Evolutionary conservation across 106 monocot genomes (phyloP).

Genomic region (Triglochin maritima): DNA sequence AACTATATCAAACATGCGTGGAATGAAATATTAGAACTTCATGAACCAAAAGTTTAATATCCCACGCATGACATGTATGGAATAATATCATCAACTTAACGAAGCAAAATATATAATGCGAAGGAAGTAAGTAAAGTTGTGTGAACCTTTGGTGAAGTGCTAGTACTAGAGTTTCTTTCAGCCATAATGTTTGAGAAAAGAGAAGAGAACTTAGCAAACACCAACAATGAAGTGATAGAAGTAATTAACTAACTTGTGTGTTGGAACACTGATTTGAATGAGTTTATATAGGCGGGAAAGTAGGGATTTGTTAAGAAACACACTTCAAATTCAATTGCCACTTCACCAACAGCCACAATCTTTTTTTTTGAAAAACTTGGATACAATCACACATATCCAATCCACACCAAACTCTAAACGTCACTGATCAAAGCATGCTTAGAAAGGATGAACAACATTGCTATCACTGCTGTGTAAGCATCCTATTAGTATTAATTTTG

Average conservation of each 20-base stretch:
- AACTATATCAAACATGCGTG: neutral
- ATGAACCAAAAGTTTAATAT: too few relatives aligned
- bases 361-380: neutral
- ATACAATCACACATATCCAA: neutral
- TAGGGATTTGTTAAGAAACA: neutral
- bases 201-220: too few relatives aligned
- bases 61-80: too few relatives aligned
- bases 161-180: neutral
- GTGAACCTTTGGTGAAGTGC: constrained; percentile 2
- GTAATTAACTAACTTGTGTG: too few relatives aligned
- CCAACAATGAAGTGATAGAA: too few relatives aligned
- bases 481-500: neutral
- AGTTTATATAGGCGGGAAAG: neutral
- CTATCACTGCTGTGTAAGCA: neutral
- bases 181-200: neutral
- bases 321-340: constrained; percentile 3
- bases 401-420: neutral
- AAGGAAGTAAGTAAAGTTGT: neutral
- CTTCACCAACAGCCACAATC: neutral
- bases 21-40: too few relatives aligned
- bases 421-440: constrained; percentile 2
- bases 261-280: neutral
- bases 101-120: too few relatives aligned
- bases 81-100: neutral
- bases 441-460: constrained; percentile 2